Conservation (phyloP, 202 grass and related monocot genomes). For the Schoenoplectus triqueter region DNA sequence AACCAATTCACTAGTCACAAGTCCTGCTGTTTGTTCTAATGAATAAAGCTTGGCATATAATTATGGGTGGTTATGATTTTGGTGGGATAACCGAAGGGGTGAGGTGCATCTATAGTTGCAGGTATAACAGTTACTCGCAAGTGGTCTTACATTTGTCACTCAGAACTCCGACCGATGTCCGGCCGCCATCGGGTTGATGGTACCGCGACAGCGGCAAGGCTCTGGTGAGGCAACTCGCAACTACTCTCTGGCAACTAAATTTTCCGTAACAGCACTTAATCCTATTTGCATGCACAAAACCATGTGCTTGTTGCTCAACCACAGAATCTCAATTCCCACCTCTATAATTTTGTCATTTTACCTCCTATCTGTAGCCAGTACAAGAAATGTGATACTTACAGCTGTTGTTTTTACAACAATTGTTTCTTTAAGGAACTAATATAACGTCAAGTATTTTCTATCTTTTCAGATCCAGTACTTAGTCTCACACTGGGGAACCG, state of each 20-base stretch:
- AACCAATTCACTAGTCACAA: background rate
- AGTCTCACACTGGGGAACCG: slow-evolving; percentile 85
- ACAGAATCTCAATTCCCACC: background rate
- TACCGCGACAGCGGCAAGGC: slow-evolving; percentile 40
- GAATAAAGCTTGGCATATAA: slow-evolving; percentile 24
- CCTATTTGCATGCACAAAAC: slow-evolving; percentile 20
- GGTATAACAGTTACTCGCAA: slow-evolving; percentile 38
- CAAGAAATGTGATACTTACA: background rate
- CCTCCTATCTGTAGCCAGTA: slow-evolving; percentile 1
- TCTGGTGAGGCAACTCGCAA: slow-evolving; percentile 37
- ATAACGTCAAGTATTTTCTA: slow-evolving; percentile 4
- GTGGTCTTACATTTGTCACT: slow-evolving; percentile 37
- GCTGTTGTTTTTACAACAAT: background rate
- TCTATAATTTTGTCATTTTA: background rate
- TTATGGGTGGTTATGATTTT: slow-evolving; percentile 17
- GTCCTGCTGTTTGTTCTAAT: slow-evolving; percentile 25
- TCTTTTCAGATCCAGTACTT: slow-evolving; percentile 76
- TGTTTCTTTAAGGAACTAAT: background rate
- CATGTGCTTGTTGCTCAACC: background rate
- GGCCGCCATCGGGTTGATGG: slow-evolving; percentile 37
- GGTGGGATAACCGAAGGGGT: slow-evolving; percentile 27
- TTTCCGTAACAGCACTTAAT: slow-evolving; percentile 34
- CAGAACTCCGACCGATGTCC: slow-evolving; percentile 36
- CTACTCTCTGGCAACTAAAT: slow-evolving; percentile 35
- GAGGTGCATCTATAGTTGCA: slow-evolving; percentile 37